Base-by-base conservation (phyloP, 805 yeast species). In the Kodamaea fukazawae region DNA sequence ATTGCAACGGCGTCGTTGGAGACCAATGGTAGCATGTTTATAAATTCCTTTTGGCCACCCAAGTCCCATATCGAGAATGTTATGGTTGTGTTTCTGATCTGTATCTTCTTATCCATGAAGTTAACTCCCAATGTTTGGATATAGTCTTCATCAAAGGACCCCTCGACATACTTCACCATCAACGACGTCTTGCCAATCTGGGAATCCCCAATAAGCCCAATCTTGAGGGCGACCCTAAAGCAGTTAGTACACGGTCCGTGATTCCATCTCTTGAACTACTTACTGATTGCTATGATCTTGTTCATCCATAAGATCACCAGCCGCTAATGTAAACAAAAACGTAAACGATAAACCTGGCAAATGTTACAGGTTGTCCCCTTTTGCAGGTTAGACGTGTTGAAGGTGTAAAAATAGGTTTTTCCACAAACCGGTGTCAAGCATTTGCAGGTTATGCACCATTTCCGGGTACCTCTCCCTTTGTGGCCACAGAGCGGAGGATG, bases 81-180 rank as follows among this genome's bases (percentile, higher is more conserved):
- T 41, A 91, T 86, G 49, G 86, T 88, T 2, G 96, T 89, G 43
- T 86, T 81, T 41, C 89, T 80, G 40, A 91, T 82, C 44, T 80
- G 82, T 20, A 91, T 86, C 43, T 84, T 81, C 52, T 89, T 83
- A 58, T 93, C 96, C 86, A 93, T 83, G 61, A 87, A 90, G 57
- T 91, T 91, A 40, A 93, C 97, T 4, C 99, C 99, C 38, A 88
- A 67, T 0, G 99, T 91, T 61, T 89, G 96, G 36, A 90, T 87
- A 57, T 91, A 91, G 45, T 83, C 88, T 54, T 87, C 93, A 57
- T 89, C 95, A 59, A 86, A 91, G 25, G 86, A 79, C 40, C 95
- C 95, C 56, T 91, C 96, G n/a, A 91, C 96, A 58, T 90, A 91
- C 57, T 91, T 89, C 16, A 90, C 96, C 98, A 91, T 90, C 43